These are phyloP conservation scores for Boletellus ananas DNA, from an alignment of 768 basidiomycete species.

Conservation along the genomic window DNA sequence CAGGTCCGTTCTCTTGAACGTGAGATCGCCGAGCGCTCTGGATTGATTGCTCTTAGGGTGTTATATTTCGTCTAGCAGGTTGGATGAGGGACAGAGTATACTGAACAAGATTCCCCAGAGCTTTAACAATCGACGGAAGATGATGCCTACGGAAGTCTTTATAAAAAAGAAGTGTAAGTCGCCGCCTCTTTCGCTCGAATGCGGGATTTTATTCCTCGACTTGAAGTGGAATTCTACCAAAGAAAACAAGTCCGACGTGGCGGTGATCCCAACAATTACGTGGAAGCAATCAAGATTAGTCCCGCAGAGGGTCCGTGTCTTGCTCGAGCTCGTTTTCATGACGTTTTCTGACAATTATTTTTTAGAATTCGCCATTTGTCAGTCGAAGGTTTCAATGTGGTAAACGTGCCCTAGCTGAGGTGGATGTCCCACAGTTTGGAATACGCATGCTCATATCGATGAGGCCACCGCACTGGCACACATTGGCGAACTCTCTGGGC, in stretches of 20 bases:
- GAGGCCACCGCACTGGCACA: slow-evolving; percentile 53
- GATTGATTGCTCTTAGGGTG: slow-evolving; percentile 44
- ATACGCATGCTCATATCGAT: slow-evolving; percentile 62
- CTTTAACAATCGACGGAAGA: slow-evolving; percentile 60
- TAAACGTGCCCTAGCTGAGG: background rate
- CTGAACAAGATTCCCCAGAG: slow-evolving; percentile 59
- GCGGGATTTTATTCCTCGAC: background rate
- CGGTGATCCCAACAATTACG: slow-evolving; percentile 49
- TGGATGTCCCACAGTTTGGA: slow-evolving; percentile 57
- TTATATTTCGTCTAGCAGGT: slow-evolving; percentile 52
- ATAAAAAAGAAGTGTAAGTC: slow-evolving; percentile 72
- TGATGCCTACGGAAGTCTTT: slow-evolving; percentile 70
- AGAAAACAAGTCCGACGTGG: slow-evolving; percentile 58
- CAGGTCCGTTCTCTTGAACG: slow-evolving; percentile 39
- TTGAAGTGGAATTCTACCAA: slow-evolving; percentile 68
- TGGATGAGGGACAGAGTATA: slow-evolving; percentile 55
- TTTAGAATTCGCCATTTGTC: slow-evolving; percentile 69
- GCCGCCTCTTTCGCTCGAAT: background rate
- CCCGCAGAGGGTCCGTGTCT: slow-evolving; percentile 58
- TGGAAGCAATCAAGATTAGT: slow-evolving; percentile 57
- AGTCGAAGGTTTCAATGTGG: slow-evolving; percentile 21
- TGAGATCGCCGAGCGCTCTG: background rate
- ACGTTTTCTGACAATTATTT: slow-evolving; percentile 2
- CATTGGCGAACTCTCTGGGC: slow-evolving; percentile 47
- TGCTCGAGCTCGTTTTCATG: background rate